phyloP scores from a whole-genome alignment of 257 asterid species.

The Gentiana macrophylla region DNA sequence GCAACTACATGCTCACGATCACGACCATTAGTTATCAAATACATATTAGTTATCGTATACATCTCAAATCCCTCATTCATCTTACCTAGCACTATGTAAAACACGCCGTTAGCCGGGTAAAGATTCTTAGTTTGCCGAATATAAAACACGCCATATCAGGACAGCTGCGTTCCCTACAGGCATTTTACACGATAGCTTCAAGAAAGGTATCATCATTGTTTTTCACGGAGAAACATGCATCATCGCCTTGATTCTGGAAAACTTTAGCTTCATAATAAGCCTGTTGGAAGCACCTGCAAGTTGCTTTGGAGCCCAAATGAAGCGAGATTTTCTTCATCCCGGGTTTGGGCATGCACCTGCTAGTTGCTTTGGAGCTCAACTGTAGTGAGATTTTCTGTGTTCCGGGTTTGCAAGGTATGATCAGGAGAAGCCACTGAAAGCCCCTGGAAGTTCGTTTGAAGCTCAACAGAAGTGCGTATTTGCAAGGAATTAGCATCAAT shows the following conservation, averaged over 20 bases:
- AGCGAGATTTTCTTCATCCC: background rate
- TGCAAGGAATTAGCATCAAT: no score
- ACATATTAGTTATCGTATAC: no score
- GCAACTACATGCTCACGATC: no score
- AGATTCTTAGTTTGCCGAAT: no score
- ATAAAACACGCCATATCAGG: no score
- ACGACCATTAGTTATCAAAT: no score
- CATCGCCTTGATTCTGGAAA: background rate
- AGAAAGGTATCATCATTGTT: slow-evolving; percentile 2
- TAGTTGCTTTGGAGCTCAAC: background rate
- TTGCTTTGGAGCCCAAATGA: slow-evolving; percentile 1
- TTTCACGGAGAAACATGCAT: background rate
- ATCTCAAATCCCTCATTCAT: no score
- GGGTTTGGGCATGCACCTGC: slow-evolving; percentile 1
- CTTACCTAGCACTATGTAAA: no score
- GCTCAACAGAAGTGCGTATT: background rate
- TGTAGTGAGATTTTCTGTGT: background rate
- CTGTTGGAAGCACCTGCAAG: background rate
- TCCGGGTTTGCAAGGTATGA: background rate
- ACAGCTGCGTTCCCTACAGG: no score
- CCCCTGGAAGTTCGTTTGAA: background rate
- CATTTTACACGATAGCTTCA: background rate
- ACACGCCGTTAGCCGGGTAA: no score
- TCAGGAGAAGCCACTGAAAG: slow-evolving; percentile 2
- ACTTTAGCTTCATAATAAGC: background rate